Evolutionary conservation across 495 filamentous ascomycete genomes (phyloP), one percentile per base, ranked within the genome.

Genomic region (Penicillium crystallinum): DNA sequence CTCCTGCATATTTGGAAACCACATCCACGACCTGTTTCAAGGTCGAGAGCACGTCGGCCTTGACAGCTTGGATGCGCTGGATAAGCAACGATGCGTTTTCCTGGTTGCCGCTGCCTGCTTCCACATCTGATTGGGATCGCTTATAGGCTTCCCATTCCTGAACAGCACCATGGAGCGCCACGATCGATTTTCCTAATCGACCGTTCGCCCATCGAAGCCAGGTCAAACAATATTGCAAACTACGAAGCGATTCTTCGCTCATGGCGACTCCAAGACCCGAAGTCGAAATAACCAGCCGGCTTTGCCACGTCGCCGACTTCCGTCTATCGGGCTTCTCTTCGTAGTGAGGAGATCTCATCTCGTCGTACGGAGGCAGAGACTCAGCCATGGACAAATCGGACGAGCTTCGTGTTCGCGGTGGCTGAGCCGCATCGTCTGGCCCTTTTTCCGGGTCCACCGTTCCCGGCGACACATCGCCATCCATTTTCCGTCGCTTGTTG

Each of bases 231-330:
- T 85, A 89, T 58, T 85, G 86, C 22, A 97, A 72, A 51, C 81
- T 88, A 11, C 80, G 75, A 11, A 95, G 71, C 39, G 86, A 91
- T 59, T 90, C 85, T 18, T 95, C 88, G 59, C 84, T 91, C 78
- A 97, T 88, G 0, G 92, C 90, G 17, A 91, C 84, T 29, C 89
- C 86, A 2, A 97, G 74, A 0, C 89, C 90, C 0, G 88, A 91
- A 0, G 91, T 95, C 12, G 84, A 85, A 53, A 95, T 84, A 18
- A 95, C 82, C 12, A 97, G 73, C 31, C 88, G 81, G 9, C 85
- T 85, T 58, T 86, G 83, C 90, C 89, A 95, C 25, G 77, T 83
- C 9, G 66, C 36, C 52, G 60, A 51, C n/a, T 61, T 67, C 44
- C 73, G 66, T 25, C 63, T 58, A 21, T 58, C 56, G 3, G 58